phyloP scores from a whole-genome alignment of 1,284 basidiomycete genomes.

The Taiwanofungus camphoratus region DNA sequence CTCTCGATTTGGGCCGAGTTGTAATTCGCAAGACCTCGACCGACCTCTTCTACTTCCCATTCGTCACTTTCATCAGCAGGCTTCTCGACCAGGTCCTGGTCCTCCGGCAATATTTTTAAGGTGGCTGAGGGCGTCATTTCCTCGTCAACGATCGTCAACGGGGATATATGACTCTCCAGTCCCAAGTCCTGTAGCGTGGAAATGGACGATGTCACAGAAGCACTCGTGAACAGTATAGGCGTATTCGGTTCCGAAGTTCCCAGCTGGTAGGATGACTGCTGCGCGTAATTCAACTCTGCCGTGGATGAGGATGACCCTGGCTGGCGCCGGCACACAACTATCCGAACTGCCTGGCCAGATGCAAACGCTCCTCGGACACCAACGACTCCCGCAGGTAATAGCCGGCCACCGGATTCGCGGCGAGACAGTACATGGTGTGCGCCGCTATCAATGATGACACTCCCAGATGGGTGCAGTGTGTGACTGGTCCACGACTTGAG shows the following conservation, averaged over 20 bases:
- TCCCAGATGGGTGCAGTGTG: conserved; percentile 85
- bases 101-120: conserved; percentile 24
- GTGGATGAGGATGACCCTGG: conserved; percentile 15
- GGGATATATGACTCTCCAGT: conserved; percentile 31
- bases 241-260: conserved; percentile 37
- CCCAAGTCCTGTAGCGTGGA: conserved; percentile 33
- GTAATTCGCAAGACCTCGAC: conserved; percentile 92
- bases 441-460: conserved; percentile 84
- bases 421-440: conserved; percentile 83
- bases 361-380: conserved; percentile 89
- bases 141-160: conserved; percentile 29
- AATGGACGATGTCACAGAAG: conserved; percentile 34
- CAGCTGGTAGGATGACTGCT: conserved; percentile 24
- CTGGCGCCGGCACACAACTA: conserved; percentile 53
- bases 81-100: conserved; percentile 25
- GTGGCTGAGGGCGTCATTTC: conserved; percentile 24
- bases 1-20: conserved; percentile 89
- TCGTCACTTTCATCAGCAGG: conserved; percentile 37
- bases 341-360: conserved; percentile 87
- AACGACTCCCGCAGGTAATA: conserved; percentile 88
- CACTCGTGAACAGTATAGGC: conserved; percentile 30
- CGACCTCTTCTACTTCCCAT: conserved; percentile 85
- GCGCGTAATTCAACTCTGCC: conserved; percentile 23
- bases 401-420: conserved; percentile 82
- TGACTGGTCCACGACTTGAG: conserved; percentile 95